A percentile compares a stretch with the other conserved stretches of the same genome.
phyloP scores from a whole-genome alignment of 768 basidiomycete species.

The Termitomyces sp. region DNA sequence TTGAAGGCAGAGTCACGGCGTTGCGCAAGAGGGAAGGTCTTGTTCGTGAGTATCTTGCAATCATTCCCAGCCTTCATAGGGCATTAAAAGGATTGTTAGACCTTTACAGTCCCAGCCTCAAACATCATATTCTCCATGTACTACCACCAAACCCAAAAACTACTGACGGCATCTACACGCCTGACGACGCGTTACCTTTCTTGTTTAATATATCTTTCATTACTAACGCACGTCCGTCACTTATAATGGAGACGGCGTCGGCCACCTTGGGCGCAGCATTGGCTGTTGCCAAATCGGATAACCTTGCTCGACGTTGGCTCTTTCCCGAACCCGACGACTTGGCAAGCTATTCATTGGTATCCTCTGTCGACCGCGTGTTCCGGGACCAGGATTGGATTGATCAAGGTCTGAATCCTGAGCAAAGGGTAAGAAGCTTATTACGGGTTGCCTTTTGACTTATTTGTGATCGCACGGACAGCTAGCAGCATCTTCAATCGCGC shows the following conservation, averaged over 20 bases:
- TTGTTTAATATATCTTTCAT: conserved; percentile 47
- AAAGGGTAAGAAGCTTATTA: conserved; percentile 28
- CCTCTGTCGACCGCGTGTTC: conserved; percentile 21
- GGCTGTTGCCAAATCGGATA: conserved; percentile 15
- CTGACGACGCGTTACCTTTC: conserved; percentile 35
- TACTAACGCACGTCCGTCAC: conserved; percentile 38
- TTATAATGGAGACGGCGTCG: conserved; percentile 40
- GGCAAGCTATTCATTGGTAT: conserved; percentile 14
- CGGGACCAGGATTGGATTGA: conserved; percentile 38
- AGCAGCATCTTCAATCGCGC: conserved; percentile 39
- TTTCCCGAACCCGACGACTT: conserved; percentile 38
- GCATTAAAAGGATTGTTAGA: conserved; percentile 22
- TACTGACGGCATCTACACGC: conserved; percentile 16
- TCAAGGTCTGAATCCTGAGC: conserved; percentile 43
- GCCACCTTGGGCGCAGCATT: conserved; percentile 25
- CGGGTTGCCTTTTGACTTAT: background rate
- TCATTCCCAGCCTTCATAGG: background rate
- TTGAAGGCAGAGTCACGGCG: conserved; percentile 41
- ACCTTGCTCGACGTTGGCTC: conserved; percentile 39
- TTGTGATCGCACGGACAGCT: conserved; percentile 23
- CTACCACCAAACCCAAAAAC: conserved; percentile 19
- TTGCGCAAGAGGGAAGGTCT: conserved; percentile 44
- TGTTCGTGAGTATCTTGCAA: conserved; percentile 34
- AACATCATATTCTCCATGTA: conserved; percentile 35
- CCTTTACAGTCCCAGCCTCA: conserved; percentile 36